phyloP scores from a whole-genome alignment of 169 alveolate species.

The Plasmodium malariae region DNA sequence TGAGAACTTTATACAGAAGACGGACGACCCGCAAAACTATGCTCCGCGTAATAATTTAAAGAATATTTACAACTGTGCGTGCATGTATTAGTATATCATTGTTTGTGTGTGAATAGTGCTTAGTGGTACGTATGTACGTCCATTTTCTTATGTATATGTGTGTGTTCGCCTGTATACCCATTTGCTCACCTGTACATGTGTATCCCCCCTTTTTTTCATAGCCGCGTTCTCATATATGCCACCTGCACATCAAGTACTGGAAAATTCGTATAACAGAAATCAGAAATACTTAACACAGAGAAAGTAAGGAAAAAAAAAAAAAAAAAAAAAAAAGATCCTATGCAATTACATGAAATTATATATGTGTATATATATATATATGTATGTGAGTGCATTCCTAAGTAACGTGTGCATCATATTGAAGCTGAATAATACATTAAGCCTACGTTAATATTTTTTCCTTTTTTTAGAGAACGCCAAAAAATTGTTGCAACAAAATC shows the following conservation, averaged over 20 bases:
- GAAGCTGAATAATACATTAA: too few species aligned
- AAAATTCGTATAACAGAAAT: slow-evolving; percentile 2
- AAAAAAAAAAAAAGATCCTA: neutral
- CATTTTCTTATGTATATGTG: neutral
- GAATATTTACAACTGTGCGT: neutral
- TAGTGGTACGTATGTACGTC: neutral
- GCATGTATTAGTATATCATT: neutral
- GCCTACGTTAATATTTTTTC: neutral
- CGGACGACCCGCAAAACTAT: slow-evolving; percentile 2
- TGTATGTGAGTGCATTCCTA: neutral
- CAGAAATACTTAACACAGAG: slow-evolving; percentile 48
- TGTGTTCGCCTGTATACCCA: neutral
- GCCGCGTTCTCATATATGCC: slow-evolving; percentile 30
- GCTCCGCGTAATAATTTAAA: slow-evolving; percentile 27
- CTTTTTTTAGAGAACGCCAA: slow-evolving; percentile 60
- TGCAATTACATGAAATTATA: neutral
- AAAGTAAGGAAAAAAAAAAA: slow-evolving; percentile 13
- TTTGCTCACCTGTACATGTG: neutral
- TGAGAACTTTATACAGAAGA: neutral
- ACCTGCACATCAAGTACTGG: slow-evolving; percentile 26
- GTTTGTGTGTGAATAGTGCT: neutral
- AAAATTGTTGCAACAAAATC: slow-evolving; percentile 67
- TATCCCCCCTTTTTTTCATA: neutral
- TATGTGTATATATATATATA: slow-evolving; percentile 8
- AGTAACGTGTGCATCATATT: neutral